These are phyloP conservation scores for Cucurbita maxima DNA, from an alignment of 306 rosid genomes.

Conservation along the genomic window DNA sequence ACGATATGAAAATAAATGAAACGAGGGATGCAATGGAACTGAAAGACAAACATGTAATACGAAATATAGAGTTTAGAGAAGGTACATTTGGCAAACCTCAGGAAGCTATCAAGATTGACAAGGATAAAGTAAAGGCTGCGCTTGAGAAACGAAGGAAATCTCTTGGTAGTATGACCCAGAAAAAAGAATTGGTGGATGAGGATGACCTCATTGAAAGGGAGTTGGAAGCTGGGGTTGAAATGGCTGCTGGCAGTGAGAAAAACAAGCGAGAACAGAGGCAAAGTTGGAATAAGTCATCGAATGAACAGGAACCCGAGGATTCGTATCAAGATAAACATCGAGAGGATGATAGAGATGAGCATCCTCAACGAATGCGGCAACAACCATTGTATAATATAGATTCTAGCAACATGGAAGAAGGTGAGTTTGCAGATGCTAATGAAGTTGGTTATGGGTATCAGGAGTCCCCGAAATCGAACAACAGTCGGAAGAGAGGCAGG, in stretches of 20 bases:
- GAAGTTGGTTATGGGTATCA: slow-evolving; percentile 21
- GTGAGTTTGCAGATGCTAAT: slow-evolving; percentile 48
- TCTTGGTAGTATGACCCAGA: slow-evolving; percentile 46
- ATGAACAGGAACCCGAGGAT: slow-evolving; percentile 39
- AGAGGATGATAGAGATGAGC: slow-evolving; percentile 37
- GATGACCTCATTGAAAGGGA: slow-evolving; percentile 95
- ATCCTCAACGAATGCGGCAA: slow-evolving; percentile 23
- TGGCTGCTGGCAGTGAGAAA: slow-evolving; percentile 62
- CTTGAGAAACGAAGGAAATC: slow-evolving; percentile 86
- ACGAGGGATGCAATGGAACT: slow-evolving; percentile 36
- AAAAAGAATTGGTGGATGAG: slow-evolving; percentile 68
- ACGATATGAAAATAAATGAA: slow-evolving; percentile 33
- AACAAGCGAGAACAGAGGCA: slow-evolving; percentile 62
- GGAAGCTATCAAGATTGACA: slow-evolving; percentile 67
- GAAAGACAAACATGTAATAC: slow-evolving; percentile 45
- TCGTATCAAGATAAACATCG: slow-evolving; percentile 41
- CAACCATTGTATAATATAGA: slow-evolving; percentile 25
- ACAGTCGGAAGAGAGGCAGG: slow-evolving; percentile 60
- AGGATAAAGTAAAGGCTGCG: slow-evolving; percentile 83
- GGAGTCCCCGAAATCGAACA: slow-evolving; percentile 48
- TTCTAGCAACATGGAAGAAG: slow-evolving; percentile 65
- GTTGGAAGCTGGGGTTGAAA: slow-evolving; percentile 88
- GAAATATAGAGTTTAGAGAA: slow-evolving; percentile 42
- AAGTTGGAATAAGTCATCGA: slow-evolving; percentile 57
- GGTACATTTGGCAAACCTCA: slow-evolving; percentile 38